Evolutionary conservation across 495 filamentous ascomycete species (phyloP).

Genomic region (Tetracladium setigerum): DNA sequence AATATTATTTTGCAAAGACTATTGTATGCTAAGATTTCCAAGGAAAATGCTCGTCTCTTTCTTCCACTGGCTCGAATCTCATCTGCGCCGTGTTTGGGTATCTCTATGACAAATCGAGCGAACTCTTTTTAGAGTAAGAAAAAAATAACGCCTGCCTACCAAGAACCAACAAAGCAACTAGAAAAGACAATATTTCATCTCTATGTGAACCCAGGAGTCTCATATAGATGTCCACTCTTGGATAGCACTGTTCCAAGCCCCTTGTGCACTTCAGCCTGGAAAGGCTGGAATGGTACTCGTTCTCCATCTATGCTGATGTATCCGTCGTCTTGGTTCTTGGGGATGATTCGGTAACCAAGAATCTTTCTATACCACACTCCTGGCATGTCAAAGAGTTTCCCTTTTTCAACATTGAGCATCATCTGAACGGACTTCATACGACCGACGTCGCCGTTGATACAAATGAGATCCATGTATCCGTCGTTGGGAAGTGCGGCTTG

Average conservation of each 20-base stretch:
- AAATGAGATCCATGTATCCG: constrained; percentile 78
- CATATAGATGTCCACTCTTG: constrained; percentile 59
- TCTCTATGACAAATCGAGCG: constrained; percentile 12
- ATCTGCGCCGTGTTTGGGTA: constrained; percentile 16
- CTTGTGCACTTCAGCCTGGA: constrained; percentile 83
- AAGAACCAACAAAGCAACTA: background rate
- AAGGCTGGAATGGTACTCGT: constrained; percentile 71
- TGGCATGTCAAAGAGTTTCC: constrained; percentile 68
- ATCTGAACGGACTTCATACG: constrained; percentile 54
- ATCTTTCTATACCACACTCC: constrained; percentile 78
- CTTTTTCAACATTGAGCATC: constrained; percentile 61
- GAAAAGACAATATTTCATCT: constrained; percentile 1
- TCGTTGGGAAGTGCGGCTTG: constrained; percentile 76
- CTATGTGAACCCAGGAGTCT: constrained; percentile 48
- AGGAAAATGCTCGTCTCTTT: constrained; percentile 8
- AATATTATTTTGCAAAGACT: background rate
- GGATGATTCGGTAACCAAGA: constrained; percentile 72
- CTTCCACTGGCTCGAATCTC: constrained; percentile 7
- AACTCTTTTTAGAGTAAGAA: constrained; percentile 7
- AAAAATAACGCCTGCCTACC: constrained; percentile 1
- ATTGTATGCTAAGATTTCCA: constrained; percentile 13
- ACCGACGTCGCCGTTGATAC: constrained; percentile 66
- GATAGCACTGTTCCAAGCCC: constrained; percentile 80
- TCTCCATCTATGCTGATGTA: constrained; percentile 96
- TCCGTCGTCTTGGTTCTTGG: constrained; percentile 58